These are phyloP conservation scores for Mesembryanthemum crystallinum DNA, from an alignment of 148 eudicot genomes.

Conservation along the genomic window DNA sequence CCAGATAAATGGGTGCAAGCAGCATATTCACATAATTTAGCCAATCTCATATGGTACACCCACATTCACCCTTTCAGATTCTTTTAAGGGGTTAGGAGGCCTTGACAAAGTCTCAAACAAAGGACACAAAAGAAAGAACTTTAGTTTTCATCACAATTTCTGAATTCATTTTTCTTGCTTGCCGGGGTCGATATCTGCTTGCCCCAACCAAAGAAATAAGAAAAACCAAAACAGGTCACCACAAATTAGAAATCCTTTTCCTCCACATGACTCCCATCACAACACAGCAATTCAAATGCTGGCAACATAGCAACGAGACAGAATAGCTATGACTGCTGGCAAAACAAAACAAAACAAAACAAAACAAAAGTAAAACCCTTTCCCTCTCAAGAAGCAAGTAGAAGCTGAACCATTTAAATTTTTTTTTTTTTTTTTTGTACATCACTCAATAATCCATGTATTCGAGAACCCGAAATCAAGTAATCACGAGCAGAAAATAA, in stretches of 20 bases:
- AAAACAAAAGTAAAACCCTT: background rate
- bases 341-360: background rate
- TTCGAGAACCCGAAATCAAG: background rate
- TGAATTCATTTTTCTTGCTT: background rate
- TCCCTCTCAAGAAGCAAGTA: background rate
- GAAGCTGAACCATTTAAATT: background rate
- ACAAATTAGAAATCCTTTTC: constrained; percentile 5
- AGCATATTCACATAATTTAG: background rate
- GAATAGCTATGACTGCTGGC: no score
- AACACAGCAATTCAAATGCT: background rate
- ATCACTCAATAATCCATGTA: background rate
- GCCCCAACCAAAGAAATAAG: background rate
- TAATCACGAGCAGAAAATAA: background rate
- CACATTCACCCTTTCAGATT: background rate
- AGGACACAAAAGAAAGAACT: background rate
- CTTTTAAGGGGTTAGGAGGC: background rate
- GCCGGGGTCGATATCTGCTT: background rate
- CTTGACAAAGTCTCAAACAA: background rate
- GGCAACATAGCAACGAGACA: background rate
- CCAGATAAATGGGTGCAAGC: background rate
- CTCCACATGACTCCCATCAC: background rate
- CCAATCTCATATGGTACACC: background rate
- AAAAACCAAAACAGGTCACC: background rate
- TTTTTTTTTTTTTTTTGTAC: background rate
- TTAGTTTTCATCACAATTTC: background rate